phyloP scores from a whole-genome alignment of 2,329 filamentous ascomycete species.

The Thielaviopsis musarum region DNA sequence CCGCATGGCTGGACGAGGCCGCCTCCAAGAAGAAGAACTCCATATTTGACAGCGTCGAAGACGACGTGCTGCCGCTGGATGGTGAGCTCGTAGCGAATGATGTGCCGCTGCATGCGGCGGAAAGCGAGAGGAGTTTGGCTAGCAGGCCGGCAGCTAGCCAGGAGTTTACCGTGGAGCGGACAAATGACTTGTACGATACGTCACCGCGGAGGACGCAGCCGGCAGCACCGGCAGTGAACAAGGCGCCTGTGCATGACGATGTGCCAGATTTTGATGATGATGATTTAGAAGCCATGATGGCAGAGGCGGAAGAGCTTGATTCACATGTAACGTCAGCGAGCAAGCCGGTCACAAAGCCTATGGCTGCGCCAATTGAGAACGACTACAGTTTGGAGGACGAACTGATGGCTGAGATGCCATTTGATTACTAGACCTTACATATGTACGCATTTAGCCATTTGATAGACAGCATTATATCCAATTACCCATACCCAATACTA shows the following conservation, averaged over 20 bases:
- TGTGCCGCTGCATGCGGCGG: too few relatives aligned
- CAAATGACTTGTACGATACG: slow-evolving; percentile 37
- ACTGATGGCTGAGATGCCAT: slow-evolving; percentile 44
- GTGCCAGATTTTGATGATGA: slow-evolving; percentile 21
- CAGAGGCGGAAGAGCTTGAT: slow-evolving; percentile 25
- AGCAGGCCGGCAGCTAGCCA: too few relatives aligned
- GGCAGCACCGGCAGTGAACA: neutral
- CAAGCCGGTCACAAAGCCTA: neutral
- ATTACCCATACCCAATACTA: too few relatives aligned
- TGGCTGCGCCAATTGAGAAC: slow-evolving; percentile 15
- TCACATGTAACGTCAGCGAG: neutral
- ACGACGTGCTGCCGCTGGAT: slow-evolving; percentile 6
- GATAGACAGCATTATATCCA: neutral
- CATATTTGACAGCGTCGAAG: slow-evolving; percentile 19
- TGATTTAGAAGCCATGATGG: slow-evolving; percentile 35
- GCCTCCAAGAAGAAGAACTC: slow-evolving; percentile 25
- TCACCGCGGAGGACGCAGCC: slow-evolving; percentile 24
- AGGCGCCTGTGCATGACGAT: slow-evolving; percentile 21
- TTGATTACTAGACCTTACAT: slow-evolving; percentile 3
- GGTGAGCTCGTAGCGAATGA: too few relatives aligned
- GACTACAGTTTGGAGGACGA: slow-evolving; percentile 47
- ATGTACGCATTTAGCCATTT: too few relatives aligned
- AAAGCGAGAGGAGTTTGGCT: too few relatives aligned
- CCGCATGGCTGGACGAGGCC: slow-evolving; percentile 69
- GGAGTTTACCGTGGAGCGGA: slow-evolving; percentile 11